Evolutionary conservation across 148 eudicot species (phyloP).

Genomic region (Pouteria glomerata): DNA sequence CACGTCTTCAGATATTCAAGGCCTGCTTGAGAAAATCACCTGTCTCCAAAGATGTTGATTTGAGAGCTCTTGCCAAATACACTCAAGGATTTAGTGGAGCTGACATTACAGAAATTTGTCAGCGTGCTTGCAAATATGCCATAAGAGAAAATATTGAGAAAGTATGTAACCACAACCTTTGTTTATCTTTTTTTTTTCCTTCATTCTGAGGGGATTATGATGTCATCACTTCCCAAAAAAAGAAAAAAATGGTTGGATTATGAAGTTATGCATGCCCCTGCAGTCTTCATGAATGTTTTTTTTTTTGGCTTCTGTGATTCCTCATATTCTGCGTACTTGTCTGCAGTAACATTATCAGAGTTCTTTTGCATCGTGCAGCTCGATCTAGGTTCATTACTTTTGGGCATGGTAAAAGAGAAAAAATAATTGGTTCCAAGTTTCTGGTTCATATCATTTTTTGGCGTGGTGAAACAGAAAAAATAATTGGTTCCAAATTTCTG

Average conservation of each 20-base stretch:
- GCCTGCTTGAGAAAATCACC: slow-evolving; percentile 51
- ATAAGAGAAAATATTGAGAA: slow-evolving; percentile 54
- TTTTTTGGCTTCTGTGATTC: too few species aligned
- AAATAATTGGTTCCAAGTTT: not conserved
- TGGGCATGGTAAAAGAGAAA: not conserved
- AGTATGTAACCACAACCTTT: too few species aligned
- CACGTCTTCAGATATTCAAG: slow-evolving; percentile 45
- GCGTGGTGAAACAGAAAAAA: not conserved
- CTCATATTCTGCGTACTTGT: not conserved
- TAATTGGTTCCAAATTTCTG: not conserved
- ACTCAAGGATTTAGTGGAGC: slow-evolving; percentile 52
- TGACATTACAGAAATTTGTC: slow-evolving; percentile 47
- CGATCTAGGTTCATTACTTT: not conserved
- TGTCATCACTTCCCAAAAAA: too few species aligned
- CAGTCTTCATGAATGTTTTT: too few species aligned
- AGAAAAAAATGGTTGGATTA: too few species aligned
- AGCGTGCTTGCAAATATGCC: slow-evolving; percentile 53
- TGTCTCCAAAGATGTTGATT: slow-evolving; percentile 40
- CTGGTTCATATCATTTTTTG: not conserved
- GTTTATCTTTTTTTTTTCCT: not conserved
- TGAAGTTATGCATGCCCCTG: not conserved
- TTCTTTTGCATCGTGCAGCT: not conserved
- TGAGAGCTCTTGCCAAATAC: slow-evolving; percentile 45
- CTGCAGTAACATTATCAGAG: not conserved
- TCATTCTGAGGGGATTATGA: not conserved